Percentiles rank a stretch among this genome's conserved stretches.
These are phyloP conservation scores for Symbiodinium pilosum DNA, from an alignment of 73 alveolate species.

Conservation along the genomic window DNA sequence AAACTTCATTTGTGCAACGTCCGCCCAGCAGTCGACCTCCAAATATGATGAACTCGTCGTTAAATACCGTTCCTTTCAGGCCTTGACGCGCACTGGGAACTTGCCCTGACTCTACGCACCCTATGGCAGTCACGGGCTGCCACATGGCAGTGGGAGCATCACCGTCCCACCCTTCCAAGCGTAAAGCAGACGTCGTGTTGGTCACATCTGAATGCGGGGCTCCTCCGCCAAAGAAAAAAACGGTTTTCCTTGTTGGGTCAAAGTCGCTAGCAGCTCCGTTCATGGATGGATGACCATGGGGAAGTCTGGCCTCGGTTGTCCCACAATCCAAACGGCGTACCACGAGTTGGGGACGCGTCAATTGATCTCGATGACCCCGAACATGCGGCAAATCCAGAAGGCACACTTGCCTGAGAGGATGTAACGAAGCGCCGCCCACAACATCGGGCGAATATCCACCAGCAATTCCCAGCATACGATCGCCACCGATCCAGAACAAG, in stretches of 20 bases:
- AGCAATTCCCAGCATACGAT: slow-evolving; percentile 56
- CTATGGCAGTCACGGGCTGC: slow-evolving; percentile 41
- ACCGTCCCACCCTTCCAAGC: slow-evolving; percentile 76
- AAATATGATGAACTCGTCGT: slow-evolving; percentile 64
- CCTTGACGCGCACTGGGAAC: slow-evolving; percentile 66
- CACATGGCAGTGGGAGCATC: slow-evolving; percentile 22
- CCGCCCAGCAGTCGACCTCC: slow-evolving; percentile 73
- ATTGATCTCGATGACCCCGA: background rate
- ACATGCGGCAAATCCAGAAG: slow-evolving; percentile 41
- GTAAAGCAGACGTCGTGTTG: slow-evolving; percentile 30
- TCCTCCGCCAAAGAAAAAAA: slow-evolving; percentile 83
- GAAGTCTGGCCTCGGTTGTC: slow-evolving; percentile 29
- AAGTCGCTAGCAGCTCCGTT: slow-evolving; percentile 74
- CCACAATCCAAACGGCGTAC: slow-evolving; percentile 61
- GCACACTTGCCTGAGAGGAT: slow-evolving; percentile 55
- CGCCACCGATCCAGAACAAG: slow-evolving; percentile 78
- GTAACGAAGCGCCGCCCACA: slow-evolving; percentile 73
- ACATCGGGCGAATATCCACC: slow-evolving; percentile 92
- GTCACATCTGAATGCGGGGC: slow-evolving; percentile 83
- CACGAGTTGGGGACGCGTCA: slow-evolving; percentile 33
- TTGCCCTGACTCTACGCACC: slow-evolving; percentile 54
- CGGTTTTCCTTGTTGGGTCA: slow-evolving; percentile 7
- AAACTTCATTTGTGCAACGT: slow-evolving; percentile 77
- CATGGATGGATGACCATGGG: slow-evolving; percentile 79
- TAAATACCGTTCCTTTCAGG: slow-evolving; percentile 49